Evolutionary conservation across 2,329 filamentous ascomycete species (phyloP).

Genomic region (Intubia oerlemansii): DNA sequence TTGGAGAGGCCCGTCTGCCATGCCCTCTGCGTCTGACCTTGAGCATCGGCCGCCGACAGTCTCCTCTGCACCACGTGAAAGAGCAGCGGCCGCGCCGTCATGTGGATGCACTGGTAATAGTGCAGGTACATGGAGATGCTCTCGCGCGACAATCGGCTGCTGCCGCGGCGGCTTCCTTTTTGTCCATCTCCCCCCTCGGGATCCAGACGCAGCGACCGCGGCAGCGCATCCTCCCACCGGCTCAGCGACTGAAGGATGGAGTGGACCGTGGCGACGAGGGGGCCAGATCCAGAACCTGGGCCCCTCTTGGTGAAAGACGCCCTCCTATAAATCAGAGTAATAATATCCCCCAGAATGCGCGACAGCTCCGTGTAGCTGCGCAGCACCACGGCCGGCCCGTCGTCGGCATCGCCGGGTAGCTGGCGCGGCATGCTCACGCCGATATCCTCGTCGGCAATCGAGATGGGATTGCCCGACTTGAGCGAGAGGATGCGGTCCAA

Average conservation of each 20-base stretch:
- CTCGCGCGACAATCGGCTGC: constrained; percentile 12
- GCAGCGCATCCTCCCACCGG: constrained; percentile 26
- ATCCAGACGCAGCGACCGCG: constrained; percentile 24
- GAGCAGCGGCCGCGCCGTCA: constrained; percentile 30
- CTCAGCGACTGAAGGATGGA: constrained; percentile 26
- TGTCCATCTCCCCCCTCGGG: constrained; percentile 12
- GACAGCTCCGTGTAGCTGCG: constrained; percentile 30
- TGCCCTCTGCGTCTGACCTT: constrained; percentile 13
- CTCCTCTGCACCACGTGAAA: constrained; percentile 30
- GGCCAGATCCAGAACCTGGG: constrained; percentile 1
- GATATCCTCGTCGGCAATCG: constrained; percentile 32
- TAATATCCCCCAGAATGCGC: constrained; percentile 26
- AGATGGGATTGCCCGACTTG: constrained; percentile 31
- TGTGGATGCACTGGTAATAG: constrained; percentile 35
- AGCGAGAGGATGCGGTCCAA: constrained; percentile 29
- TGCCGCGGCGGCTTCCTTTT: constrained; percentile 14
- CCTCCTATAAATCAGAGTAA: constrained; percentile 24
- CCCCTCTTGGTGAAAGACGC: constrained; percentile 8
- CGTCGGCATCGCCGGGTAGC: constrained; percentile 17
- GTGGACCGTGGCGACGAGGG: constrained; percentile 25
- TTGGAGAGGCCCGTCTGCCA: constrained; percentile 25
- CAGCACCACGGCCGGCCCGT: constrained; percentile 25
- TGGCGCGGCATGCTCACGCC: constrained; percentile 17
- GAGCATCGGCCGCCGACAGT: constrained; percentile 13
- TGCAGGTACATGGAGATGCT: constrained; percentile 24